Evolutionary conservation across 139 green algal genomes (phyloP), one percentile per base, ranked within the genome.

Genomic region (Micromonas pusilla): DNA sequence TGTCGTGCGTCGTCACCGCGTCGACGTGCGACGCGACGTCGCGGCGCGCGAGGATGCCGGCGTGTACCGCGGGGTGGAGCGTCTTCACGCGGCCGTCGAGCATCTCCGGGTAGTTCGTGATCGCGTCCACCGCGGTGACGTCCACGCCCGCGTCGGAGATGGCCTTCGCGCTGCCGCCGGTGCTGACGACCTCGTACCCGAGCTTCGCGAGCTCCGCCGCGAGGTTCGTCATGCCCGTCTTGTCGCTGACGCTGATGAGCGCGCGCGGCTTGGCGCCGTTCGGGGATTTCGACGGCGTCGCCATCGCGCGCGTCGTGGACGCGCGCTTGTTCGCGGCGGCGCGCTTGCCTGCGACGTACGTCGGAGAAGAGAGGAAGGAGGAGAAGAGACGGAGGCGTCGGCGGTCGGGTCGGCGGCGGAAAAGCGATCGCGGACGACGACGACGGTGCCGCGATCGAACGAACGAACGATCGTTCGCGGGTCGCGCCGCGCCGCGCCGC

Each of bases 21-120:
- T 68, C 80, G 89, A 97, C 92, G 89, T 99, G 94, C 2, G 85
- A 64, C 1, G 82, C 39, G 52, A 92, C 83, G 74, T 91, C 88
- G 2, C 96, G 87, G 31, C 89, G 88, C 0, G 94, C 96, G 31
- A 99, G 89, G 83, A 99, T 97, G 66, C 96, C 96, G 33, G 93
- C 96, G 77, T 99, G 96, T 52, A 99, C 90, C 1, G 83, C 91
- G 3, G 96, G 96, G 82, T 99, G 96, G 66, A 99, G 87, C 36
- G 96, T 99, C 88, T 99, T 99, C 20, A 99, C 96, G 16, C 96
- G 87, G 13, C 94, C 94, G 38, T 85, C 77, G 32, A 85, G 81
- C 96, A 99, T 99, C 80, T 99, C 96, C 52, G 96, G 96, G 83
- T 98, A 99, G 52, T 88, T 88, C 3, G 96, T 99, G 38, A 88